Evolutionary conservation across 305 asterid species (phyloP).

Genomic region (Rubia tinctorum): DNA sequence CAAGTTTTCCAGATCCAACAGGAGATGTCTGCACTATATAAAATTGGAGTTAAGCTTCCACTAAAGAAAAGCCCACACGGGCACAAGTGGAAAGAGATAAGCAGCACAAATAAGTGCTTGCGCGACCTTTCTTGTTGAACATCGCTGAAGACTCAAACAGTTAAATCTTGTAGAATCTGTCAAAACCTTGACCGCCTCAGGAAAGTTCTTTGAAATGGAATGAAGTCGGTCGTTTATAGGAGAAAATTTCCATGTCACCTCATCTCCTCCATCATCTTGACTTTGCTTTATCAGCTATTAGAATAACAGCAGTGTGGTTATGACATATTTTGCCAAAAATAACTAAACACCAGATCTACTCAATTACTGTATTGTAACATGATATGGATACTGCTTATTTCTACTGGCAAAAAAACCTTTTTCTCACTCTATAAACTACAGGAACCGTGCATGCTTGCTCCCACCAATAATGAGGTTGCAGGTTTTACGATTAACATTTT

Average conservation of each 20-base stretch:
- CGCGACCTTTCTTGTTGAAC: slow-evolving; percentile 61
- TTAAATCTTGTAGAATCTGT: slow-evolving; percentile 81
- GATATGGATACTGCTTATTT: not conserved
- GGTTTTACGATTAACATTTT: not conserved
- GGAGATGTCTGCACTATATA: slow-evolving; percentile 54
- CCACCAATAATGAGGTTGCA: not conserved
- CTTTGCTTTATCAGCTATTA: slow-evolving; percentile 83
- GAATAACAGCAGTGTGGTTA: slow-evolving; percentile 17
- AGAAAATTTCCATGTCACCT: slow-evolving; percentile 90
- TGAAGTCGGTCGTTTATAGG: slow-evolving; percentile 86
- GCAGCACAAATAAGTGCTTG: not conserved
- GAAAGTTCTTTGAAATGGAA: slow-evolving; percentile 69
- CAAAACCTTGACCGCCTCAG: slow-evolving; percentile 66
- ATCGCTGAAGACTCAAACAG: slow-evolving; percentile 65
- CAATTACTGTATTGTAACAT: slow-evolving; percentile 10
- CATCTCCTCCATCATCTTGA: slow-evolving; percentile 87
- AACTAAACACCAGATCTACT: slow-evolving; percentile 2
- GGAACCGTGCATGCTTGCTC: not conserved
- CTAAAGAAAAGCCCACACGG: slow-evolving; percentile 9
- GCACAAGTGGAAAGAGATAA: not conserved
- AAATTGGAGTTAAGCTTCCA: slow-evolving; percentile 9
- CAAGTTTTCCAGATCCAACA: slow-evolving; percentile 54
- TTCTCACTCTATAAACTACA: not conserved
- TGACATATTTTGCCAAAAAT: slow-evolving; percentile 13
- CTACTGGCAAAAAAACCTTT: not conserved